Conservation (phyloP, 305 asterid species). For the Nicotiana rustica region DNA sequence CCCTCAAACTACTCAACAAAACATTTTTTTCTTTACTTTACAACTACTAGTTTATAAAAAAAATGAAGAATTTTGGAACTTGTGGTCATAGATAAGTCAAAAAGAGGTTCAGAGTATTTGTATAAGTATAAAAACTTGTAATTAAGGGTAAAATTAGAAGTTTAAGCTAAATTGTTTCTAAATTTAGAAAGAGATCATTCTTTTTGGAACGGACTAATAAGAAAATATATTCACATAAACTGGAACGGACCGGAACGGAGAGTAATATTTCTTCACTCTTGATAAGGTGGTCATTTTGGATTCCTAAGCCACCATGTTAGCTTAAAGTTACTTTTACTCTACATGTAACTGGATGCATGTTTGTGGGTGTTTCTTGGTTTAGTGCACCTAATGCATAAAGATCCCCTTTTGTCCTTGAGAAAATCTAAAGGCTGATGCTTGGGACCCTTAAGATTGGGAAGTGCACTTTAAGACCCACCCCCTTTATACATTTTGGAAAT, state of each 20-base stretch:
- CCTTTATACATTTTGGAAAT: slow-evolving; percentile 19
- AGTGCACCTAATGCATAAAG: slow-evolving; percentile 41
- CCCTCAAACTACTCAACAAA: slow-evolving; percentile 37
- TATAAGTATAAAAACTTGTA: no score
- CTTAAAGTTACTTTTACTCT: slow-evolving; percentile 46
- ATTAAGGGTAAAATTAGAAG: no score
- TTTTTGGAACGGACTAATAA: no score
- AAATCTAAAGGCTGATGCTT: slow-evolving; percentile 40
- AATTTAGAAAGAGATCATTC: no score
- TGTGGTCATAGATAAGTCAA: no score
- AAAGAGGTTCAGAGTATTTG: no score
- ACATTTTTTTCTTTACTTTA: background rate
- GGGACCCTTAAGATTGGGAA: slow-evolving; percentile 46
- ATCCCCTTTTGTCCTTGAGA: slow-evolving; percentile 52
- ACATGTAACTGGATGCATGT: slow-evolving; percentile 43
- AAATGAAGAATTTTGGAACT: no score
- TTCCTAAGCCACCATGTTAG: slow-evolving; percentile 42
- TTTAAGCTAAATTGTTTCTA: no score
- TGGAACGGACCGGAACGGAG: no score
- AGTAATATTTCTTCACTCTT: slow-evolving; percentile 7
- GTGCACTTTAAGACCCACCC: slow-evolving; percentile 41
- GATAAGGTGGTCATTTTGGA: slow-evolving; percentile 37
- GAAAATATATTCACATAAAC: no score
- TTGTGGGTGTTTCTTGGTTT: slow-evolving; percentile 44
- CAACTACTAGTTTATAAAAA: no score